Conservation (phyloP, 345 rosid species). For the Melastoma malabathricum region DNA sequence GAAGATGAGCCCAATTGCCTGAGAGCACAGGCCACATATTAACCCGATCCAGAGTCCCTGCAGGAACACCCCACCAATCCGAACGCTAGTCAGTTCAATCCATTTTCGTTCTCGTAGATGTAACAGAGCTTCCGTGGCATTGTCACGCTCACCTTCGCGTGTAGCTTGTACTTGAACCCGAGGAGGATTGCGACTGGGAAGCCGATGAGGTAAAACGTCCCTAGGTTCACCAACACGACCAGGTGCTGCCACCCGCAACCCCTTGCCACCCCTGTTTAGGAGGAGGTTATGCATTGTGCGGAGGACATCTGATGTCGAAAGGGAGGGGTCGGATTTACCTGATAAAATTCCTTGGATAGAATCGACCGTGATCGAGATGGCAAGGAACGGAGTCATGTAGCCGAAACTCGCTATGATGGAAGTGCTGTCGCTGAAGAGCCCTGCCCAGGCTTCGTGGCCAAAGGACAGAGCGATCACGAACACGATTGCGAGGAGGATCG, state of each 20-base stretch:
- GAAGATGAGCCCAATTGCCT: slow-evolving; percentile 27
- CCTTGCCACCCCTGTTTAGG: slow-evolving; percentile 43
- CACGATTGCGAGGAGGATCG: slow-evolving; percentile 32
- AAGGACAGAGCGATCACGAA: slow-evolving; percentile 27
- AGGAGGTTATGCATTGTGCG: not conserved
- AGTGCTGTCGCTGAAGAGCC: slow-evolving; percentile 34
- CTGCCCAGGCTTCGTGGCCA: slow-evolving; percentile 50
- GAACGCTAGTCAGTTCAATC: not conserved
- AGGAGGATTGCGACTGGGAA: slow-evolving; percentile 34
- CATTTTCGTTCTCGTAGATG: no score
- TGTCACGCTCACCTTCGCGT: slow-evolving; percentile 28
- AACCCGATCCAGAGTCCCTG: slow-evolving; percentile 77
- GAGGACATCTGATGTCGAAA: not conserved
- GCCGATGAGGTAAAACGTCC: slow-evolving; percentile 37
- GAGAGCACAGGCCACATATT: slow-evolving; percentile 43
- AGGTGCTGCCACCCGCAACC: slow-evolving; percentile 73
- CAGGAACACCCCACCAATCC: no score
- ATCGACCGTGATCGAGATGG: slow-evolving; percentile 41
- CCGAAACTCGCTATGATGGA: slow-evolving; percentile 32
- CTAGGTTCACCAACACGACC: slow-evolving; percentile 39
- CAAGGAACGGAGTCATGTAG: slow-evolving; percentile 41
- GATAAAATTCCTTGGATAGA: slow-evolving; percentile 52
- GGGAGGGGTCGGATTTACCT: slow-evolving; percentile 19
- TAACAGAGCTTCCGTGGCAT: not conserved
- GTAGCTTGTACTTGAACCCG: slow-evolving; percentile 37